These are phyloP conservation scores for Coemansia sp. DNA, from an alignment of 192 early-diverging fungal species.

Conservation along the genomic window DNA sequence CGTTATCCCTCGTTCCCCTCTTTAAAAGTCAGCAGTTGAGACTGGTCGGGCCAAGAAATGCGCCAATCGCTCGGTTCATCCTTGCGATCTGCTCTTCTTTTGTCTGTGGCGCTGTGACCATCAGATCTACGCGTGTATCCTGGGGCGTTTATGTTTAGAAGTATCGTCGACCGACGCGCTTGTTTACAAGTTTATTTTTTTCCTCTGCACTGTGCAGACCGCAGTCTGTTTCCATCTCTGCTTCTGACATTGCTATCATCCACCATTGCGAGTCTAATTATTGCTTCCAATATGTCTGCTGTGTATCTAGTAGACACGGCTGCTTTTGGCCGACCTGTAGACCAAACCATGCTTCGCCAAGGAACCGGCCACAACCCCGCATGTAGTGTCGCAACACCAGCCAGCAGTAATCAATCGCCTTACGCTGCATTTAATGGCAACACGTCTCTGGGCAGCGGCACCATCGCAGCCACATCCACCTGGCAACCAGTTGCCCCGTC, in stretches of 20 bases:
- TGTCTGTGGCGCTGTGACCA: slow-evolving; percentile 8
- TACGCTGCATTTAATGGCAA: slow-evolving; percentile 1
- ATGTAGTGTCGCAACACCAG: slow-evolving; percentile 6
- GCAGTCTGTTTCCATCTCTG: slow-evolving; percentile 5
- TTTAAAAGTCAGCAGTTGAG: slow-evolving; percentile 5
- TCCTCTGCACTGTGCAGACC: slow-evolving; percentile 3
- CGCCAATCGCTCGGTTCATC: slow-evolving; percentile 13
- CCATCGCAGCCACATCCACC: background rate
- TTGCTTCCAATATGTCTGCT: slow-evolving; percentile 6
- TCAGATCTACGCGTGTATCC: background rate
- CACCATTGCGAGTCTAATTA: background rate
- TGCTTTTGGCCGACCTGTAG: slow-evolving; percentile 3
- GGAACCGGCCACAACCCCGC: background rate
- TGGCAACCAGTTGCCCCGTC: slow-evolving; percentile 1
- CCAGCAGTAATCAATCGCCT: slow-evolving; percentile 8
- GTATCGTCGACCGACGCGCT: background rate
- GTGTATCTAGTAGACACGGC: slow-evolving; percentile 11
- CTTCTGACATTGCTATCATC: background rate
- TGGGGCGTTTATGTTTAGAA: background rate
- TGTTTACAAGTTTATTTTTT: slow-evolving; percentile 4
- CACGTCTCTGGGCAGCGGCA: background rate
- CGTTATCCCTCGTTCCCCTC: slow-evolving; percentile 2
- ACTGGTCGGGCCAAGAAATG: slow-evolving; percentile 1
- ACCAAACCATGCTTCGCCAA: background rate
- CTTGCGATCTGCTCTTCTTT: slow-evolving; percentile 16